These are phyloP conservation scores for Cryptosporidium ryanae DNA, from an alignment of 169 alveolate genomes.

Conservation along the genomic window DNA sequence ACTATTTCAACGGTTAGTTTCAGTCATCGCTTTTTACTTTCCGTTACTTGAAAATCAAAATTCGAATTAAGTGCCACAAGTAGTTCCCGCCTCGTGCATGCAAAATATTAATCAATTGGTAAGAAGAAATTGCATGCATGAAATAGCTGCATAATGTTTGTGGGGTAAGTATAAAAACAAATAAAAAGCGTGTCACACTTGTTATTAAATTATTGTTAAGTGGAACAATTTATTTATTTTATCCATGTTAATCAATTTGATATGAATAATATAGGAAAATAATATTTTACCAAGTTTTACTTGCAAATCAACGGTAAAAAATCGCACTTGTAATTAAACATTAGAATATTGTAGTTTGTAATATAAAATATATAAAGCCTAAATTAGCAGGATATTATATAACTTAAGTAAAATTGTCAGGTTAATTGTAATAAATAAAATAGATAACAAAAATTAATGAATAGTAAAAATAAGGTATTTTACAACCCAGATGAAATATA, in stretches of 20 bases:
- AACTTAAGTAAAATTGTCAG: neutral
- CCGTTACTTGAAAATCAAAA: slow-evolving; percentile 20
- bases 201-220: neutral
- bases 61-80: slow-evolving; percentile 5
- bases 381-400: too few relatives aligned
- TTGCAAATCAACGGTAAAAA: too few relatives aligned
- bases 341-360: too few relatives aligned
- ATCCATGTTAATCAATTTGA: too few relatives aligned
- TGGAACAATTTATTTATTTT: neutral
- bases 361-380: too few relatives aligned
- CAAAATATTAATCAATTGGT: neutral
- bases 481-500: slow-evolving; percentile 20
- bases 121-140: slow-evolving; percentile 47
- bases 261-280: too few relatives aligned
- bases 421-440: neutral
- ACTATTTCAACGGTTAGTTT: too few relatives aligned
- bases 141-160: slow-evolving; percentile 2
- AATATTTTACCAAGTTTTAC: too few relatives aligned
- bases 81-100: slow-evolving; percentile 63
- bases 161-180: slow-evolving; percentile 4
- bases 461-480: neutral
- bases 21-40: too few relatives aligned
- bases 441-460: neutral
- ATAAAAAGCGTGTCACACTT: neutral
- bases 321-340: too few relatives aligned